phyloP scores from a whole-genome alignment of 805 yeast genomes.

The Pichia thaimueangensis region DNA sequence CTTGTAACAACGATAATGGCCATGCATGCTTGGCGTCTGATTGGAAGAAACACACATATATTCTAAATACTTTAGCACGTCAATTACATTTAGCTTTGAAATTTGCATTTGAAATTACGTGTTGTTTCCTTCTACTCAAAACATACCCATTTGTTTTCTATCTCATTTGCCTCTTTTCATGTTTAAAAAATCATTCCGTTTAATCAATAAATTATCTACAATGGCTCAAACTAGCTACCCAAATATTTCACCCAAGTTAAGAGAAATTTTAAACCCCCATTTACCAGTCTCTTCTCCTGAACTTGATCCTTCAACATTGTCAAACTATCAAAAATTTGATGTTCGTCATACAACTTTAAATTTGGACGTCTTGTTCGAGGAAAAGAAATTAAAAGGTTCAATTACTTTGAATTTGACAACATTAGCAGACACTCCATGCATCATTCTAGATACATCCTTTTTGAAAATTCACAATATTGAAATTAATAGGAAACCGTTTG shows the following conservation, averaged over 20 bases:
- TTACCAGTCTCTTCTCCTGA: slow-evolving; percentile 44
- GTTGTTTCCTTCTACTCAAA: no score
- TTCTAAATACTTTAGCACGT: no score
- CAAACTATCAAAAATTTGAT: slow-evolving; percentile 55
- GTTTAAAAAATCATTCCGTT: no score
- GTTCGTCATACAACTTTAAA: slow-evolving; percentile 47
- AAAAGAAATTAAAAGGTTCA: slow-evolving; percentile 46
- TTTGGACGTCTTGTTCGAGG: slow-evolving; percentile 49
- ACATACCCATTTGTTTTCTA: no score
- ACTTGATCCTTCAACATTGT: slow-evolving; percentile 69
- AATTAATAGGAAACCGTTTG: slow-evolving; percentile 35
- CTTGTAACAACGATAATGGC: no score
- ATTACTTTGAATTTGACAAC: slow-evolving; percentile 42
- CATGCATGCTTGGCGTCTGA: no score
- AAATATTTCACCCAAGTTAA: slow-evolving; percentile 22
- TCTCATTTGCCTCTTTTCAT: no score
- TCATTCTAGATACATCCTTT: slow-evolving; percentile 67
- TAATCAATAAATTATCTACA: slow-evolving; percentile 1
- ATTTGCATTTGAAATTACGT: no score
- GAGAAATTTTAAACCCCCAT: slow-evolving; percentile 24
- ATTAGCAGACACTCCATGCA: slow-evolving; percentile 24
- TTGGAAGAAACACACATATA: no score
- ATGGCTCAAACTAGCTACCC: slow-evolving; percentile 17
- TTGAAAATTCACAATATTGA: slow-evolving; percentile 40
- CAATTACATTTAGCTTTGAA: no score